Base-by-base conservation (phyloP, 176 grass and related monocot genomes). In the Raddia distichophylla region DNA sequence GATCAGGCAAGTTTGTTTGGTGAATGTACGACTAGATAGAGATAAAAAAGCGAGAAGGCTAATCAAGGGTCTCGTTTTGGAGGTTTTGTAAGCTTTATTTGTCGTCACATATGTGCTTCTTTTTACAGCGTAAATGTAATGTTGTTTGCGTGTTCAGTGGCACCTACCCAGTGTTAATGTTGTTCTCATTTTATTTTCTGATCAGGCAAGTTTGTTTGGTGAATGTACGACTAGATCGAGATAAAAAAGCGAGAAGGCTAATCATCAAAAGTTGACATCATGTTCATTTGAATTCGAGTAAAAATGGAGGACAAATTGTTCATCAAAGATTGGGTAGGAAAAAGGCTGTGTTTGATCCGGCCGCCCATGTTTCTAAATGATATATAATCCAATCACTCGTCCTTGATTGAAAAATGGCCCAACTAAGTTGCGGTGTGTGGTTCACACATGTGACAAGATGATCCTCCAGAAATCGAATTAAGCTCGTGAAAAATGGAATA, bases 161-260 rank as follows among this genome's bases (percentile, higher is more conserved):
- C 67, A 60, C 79, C 22, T 73, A 20, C 7, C 34, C 37, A 17
- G 42, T 63, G 11, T 64, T 51, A 37, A 10, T 13, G 2, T 12
- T 80, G n/a, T 13, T 22, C 14, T 46, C 16, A 6, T 17, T 15
- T 71, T 50, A 32, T 20, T 37, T 63, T 18, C 44, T 73, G 61
- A 55, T 34, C 5, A 73, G 40, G 32, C 69, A 82, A 63, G 69
- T 35, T 74, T 63, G 80, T 54, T 82, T 82, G 69, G 80, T 73
- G 69, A 82, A 27, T 48, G 72, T 78, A 66, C 20, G 46, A 53
- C 27, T 53, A 52, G 27, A 8, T 35, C 65, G 56, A 22, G 54
- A 60, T 81, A 69, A 20, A 81, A 37, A 37, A 49, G 22, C 49
- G 8, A 71, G 27, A 13, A 4, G 15, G 3, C 2, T 40, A 40